Conservation (phyloP, 768 basidiomycete species). For the Suillus subaureus region DNA sequence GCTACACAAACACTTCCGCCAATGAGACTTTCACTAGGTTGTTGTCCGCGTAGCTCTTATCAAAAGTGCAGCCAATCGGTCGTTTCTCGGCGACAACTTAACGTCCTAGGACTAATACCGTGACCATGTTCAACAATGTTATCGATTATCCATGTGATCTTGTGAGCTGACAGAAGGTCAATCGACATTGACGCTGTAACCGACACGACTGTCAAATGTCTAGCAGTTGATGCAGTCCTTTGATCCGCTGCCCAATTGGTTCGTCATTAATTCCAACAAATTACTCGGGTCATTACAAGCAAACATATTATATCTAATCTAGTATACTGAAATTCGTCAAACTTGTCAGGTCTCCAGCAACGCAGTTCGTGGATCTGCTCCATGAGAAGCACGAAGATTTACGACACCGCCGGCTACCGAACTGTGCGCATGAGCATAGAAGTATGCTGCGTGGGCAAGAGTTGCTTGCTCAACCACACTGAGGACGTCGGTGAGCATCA, state of each 20-base stretch:
- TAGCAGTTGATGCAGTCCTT: background rate
- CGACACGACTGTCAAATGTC: background rate
- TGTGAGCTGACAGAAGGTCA: background rate
- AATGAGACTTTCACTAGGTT: too few species aligned
- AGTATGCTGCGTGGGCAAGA: conserved; percentile 39
- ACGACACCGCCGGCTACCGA: conserved; percentile 44
- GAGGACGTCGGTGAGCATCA: conserved; percentile 45
- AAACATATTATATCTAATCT: background rate
- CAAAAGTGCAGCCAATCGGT: background rate
- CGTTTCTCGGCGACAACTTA: background rate
- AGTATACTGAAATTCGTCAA: conserved; percentile 7
- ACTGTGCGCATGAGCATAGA: conserved; percentile 43
- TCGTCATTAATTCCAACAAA: background rate
- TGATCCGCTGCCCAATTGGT: background rate
- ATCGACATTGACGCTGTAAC: background rate
- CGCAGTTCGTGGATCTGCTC: conserved; percentile 44
- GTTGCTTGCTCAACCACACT: conserved; percentile 45
- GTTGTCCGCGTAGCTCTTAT: background rate
- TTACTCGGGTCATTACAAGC: background rate
- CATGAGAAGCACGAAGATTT: conserved; percentile 42
- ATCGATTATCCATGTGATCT: background rate
- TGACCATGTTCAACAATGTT: background rate
- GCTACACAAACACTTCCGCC: background rate
- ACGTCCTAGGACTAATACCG: background rate
- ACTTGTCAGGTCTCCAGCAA: conserved; percentile 28